Evolutionary conservation across 768 basidiomycete species (phyloP).

Genomic region (Russula dissimulans): DNA sequence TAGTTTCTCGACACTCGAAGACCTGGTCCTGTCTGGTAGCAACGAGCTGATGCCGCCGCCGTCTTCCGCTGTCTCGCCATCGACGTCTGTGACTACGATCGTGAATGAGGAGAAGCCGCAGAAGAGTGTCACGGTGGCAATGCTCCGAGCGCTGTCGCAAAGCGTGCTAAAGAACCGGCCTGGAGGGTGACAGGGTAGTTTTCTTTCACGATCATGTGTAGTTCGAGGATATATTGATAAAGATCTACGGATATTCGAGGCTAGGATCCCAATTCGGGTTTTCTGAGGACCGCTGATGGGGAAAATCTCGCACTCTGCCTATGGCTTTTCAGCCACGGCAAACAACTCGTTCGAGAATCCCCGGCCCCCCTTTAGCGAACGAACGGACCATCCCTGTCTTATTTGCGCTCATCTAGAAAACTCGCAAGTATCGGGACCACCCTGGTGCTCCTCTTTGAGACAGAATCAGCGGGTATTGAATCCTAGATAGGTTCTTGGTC

Average conservation of each 20-base stretch:
- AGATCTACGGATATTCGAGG: too few species aligned
- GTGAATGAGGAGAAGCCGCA: conserved; percentile 7
- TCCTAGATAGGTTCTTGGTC: conserved; percentile 21
- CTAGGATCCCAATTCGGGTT: background rate
- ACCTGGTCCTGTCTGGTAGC: background rate
- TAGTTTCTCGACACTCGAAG: background rate
- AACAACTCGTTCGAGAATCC: conserved; percentile 8
- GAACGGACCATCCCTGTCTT: conserved; percentile 7
- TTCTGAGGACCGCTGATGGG: conserved; percentile 1
- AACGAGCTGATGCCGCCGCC: conserved; percentile 11
- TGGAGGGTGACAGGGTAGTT: background rate
- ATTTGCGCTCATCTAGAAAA: background rate
- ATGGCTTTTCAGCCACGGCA: conserved; percentile 16
- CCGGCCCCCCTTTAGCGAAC: background rate
- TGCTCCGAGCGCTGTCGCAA: conserved; percentile 17
- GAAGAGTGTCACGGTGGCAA: conserved; percentile 14
- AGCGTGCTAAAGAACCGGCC: conserved; percentile 8
- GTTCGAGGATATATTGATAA: too few species aligned
- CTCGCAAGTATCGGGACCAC: background rate
- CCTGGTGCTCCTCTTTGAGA: background rate
- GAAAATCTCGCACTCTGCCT: background rate
- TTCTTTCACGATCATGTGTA: too few species aligned
- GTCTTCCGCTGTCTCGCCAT: conserved; percentile 11
- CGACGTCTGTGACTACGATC: conserved; percentile 12
- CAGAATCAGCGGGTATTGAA: conserved; percentile 21